Base-by-base conservation (phyloP, 2,329 filamentous ascomycete genomes). In the Lecanoromycetidae sp. region DNA sequence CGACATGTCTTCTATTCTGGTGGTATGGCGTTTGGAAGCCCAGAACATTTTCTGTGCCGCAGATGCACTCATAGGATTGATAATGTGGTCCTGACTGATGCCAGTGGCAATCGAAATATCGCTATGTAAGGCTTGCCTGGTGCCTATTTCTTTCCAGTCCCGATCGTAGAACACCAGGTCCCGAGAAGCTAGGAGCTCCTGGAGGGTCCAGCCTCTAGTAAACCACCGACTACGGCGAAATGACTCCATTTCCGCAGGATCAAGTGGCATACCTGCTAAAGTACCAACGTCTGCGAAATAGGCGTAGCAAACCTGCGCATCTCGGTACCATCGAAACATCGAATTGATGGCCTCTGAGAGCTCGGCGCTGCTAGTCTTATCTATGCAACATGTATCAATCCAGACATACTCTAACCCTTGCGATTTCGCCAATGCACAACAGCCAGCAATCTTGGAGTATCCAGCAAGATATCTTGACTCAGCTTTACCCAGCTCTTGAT, bases 31-130 rank as follows among this genome's bases (percentile, higher is more conserved):
- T 15, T 52, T 46, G 5, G 61, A 53, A n/a, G 60, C 61, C 63
- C 63, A 66, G 15, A 56, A 61, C 62, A 66, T 65, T 39, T 59
- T 55, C 34, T 50, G 5, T 52, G 64, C 60, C 53, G 64, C 5
- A 56, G 60, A 48, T 56, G 55, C 15, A 52, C 53, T n/a, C 57
- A 60, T 56, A 22, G 41, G 27, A 15, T 41, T 25, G 8, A 20
- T 12, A 22, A 48, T 25, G 32, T 33, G 6, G 10, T 30, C 39
- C 2, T 61, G 22, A 12, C 17, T 20, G 15, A 46, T 46, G 9
- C 45, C 37, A 22, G 45, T 48, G 9, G 23, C n/a, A 17, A 3
- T 2, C 3, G 25, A 35, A 19, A 48, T 35, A 9, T 48, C n/a
- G 43, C 8, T 53, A 48, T 15, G 17, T 22, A 22, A 37, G 35